Conservation (phyloP, 176 grass and related monocot species). For the Pharus latifolius region DNA sequence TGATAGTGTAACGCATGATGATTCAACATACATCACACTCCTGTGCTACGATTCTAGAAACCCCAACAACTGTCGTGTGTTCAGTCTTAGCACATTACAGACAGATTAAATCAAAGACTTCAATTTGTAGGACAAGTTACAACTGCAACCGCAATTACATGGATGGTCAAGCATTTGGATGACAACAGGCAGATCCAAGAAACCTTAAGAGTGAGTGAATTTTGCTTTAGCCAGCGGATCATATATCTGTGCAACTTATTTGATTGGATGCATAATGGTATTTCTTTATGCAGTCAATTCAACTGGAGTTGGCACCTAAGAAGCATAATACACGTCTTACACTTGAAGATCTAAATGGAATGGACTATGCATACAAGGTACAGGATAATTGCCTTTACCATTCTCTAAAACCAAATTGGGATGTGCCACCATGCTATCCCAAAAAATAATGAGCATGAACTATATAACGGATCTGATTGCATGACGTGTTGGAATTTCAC, state of each 20-base stretch:
- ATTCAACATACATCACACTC: too few relatives aligned
- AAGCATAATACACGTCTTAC: conserved; percentile 14
- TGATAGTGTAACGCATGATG: too few relatives aligned
- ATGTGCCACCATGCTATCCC: too few relatives aligned
- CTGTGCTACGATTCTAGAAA: too few relatives aligned
- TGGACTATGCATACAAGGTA: conserved; percentile 70
- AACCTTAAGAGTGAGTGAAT: conserved; percentile 44
- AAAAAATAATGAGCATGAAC: too few relatives aligned
- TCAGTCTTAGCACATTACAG: too few relatives aligned
- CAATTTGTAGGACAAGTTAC: conserved; percentile 69
- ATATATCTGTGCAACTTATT: not conserved
- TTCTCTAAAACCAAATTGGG: too few relatives aligned
- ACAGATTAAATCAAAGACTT: not conserved
- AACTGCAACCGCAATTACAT: conserved; percentile 70
- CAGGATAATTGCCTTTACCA: too few relatives aligned
- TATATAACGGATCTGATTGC: too few relatives aligned
- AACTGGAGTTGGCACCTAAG: conserved; percentile 39
- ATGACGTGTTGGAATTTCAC: too few relatives aligned
- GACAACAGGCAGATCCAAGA: conserved; percentile 61
- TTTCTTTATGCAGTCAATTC: conserved; percentile 35
- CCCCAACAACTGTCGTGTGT: too few relatives aligned
- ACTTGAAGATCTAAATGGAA: conserved; percentile 46
- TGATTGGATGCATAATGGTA: not conserved
- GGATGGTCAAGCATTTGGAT: conserved; percentile 84
- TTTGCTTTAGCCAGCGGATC: not conserved